phyloP scores from a whole-genome alignment of 805 yeast species.

The Starmera caribaea region DNA sequence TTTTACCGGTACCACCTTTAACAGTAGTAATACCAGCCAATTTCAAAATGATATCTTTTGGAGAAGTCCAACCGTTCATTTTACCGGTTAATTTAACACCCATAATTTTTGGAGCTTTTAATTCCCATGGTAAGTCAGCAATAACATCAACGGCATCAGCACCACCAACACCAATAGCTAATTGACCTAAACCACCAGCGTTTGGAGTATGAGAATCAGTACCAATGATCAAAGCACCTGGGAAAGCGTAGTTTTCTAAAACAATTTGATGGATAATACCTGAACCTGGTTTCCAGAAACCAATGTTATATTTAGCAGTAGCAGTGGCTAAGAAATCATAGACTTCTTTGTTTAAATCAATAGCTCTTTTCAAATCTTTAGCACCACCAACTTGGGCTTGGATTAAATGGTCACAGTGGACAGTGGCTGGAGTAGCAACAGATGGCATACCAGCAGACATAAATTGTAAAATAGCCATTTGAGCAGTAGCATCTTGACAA shows the following conservation, averaged over 20 bases:
- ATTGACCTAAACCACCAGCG: slow-evolving; percentile 97
- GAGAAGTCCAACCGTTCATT: slow-evolving; percentile 93
- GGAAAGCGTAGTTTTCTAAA: slow-evolving; percentile 92
- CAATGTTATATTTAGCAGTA: slow-evolving; percentile 91
- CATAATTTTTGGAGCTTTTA: slow-evolving; percentile 90
- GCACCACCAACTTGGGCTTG: slow-evolving; percentile 92
- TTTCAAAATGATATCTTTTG: slow-evolving; percentile 90
- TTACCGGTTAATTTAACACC: slow-evolving; percentile 93
- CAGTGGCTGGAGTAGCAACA: slow-evolving; percentile 92
- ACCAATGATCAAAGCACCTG: slow-evolving; percentile 94
- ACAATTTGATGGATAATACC: slow-evolving; percentile 98
- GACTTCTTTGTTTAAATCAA: slow-evolving; percentile 86
- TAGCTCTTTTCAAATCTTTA: slow-evolving; percentile 76
- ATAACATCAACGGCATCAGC: slow-evolving; percentile 98
- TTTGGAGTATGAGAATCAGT: slow-evolving; percentile 97
- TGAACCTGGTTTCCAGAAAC: slow-evolving; percentile 98
- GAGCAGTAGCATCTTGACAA: slow-evolving; percentile 98
- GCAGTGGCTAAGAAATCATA: slow-evolving; percentile 85
- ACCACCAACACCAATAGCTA: slow-evolving; percentile 99
- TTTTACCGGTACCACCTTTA: slow-evolving; percentile 96
- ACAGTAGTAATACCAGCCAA: slow-evolving; percentile 93
- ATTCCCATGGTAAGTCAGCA: slow-evolving; percentile 94
- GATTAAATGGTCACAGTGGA: slow-evolving; percentile 96
- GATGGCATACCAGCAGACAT: slow-evolving; percentile 90
- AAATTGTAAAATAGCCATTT: slow-evolving; percentile 94